These are phyloP conservation scores for Harrya chromipes DNA, from an alignment of 768 basidiomycete genomes.

Conservation along the genomic window DNA sequence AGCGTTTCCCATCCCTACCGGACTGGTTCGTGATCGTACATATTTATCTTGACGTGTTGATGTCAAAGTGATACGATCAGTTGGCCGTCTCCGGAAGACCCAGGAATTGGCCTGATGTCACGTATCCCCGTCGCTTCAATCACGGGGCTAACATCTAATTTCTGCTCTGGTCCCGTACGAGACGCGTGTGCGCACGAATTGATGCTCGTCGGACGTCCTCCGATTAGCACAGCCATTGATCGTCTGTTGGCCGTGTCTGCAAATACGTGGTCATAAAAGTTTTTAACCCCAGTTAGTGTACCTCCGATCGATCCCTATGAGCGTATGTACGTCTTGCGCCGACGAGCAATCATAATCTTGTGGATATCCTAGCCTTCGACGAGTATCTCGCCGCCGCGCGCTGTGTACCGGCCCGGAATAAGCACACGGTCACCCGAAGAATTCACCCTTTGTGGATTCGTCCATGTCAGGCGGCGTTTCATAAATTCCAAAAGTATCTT, in stretches of 20 bases:
- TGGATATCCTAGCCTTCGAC: not conserved
- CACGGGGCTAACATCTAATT: not conserved
- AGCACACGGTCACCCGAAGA: too few relatives aligned
- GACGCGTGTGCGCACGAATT: too few relatives aligned
- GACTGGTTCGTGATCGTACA: not conserved
- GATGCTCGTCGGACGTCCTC: not conserved
- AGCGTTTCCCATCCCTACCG: not conserved
- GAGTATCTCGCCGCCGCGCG: too few relatives aligned
- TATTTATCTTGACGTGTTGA: conserved; percentile 1
- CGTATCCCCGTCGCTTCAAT: not conserved
- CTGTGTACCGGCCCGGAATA: too few relatives aligned
- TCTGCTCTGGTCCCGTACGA: not conserved
- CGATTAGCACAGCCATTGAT: conserved; percentile 3
- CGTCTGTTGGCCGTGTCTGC: not conserved
- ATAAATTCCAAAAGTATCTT: too few relatives aligned
- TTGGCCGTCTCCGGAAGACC: not conserved
- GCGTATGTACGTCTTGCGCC: not conserved
- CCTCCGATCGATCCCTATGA: not conserved
- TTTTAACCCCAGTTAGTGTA: conserved; percentile 7
- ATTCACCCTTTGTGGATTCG: too few relatives aligned
- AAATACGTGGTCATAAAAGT: not conserved
- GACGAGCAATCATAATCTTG: conserved; percentile 1
- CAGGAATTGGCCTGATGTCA: not conserved
- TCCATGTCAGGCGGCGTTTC: too few relatives aligned
- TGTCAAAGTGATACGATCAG: not conserved